Conservation (phyloP, 1,284 basidiomycete genomes). For the Amylostereum areolatum region DNA sequence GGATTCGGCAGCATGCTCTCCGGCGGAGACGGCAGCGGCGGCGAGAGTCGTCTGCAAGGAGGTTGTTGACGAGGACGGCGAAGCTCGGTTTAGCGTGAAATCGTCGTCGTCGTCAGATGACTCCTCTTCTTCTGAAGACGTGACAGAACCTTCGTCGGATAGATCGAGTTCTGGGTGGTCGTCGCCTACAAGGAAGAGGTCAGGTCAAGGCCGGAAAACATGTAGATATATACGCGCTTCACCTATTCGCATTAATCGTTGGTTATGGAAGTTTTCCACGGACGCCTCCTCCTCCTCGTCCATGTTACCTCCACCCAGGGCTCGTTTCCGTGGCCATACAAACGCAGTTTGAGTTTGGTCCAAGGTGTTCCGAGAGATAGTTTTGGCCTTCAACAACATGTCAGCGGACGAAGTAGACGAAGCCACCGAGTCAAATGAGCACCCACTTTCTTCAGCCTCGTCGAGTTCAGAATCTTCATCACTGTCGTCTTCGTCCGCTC, state of each 20-base stretch:
- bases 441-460: constrained; percentile 28
- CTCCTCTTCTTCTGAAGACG: constrained; percentile 27
- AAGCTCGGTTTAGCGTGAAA: constrained; percentile 23
- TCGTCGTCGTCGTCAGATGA: constrained; percentile 26
- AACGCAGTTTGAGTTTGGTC: constrained; percentile 62
- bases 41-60: constrained; percentile 35
- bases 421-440: constrained; percentile 7
- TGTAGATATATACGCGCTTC: constrained; percentile 7
- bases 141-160: constrained; percentile 52
- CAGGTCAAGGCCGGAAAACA: constrained; percentile 1
- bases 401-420: neutral
- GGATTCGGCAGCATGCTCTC: constrained; percentile 40
- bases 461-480: constrained; percentile 23
- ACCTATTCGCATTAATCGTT: constrained; percentile 70
- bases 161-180: constrained; percentile 50
- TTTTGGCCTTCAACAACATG: constrained; percentile 27
- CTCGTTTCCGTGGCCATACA: constrained; percentile 53
- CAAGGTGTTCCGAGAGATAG: constrained; percentile 43
- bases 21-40: constrained; percentile 26
- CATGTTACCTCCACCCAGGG: constrained; percentile 22
- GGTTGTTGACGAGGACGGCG: constrained; percentile 29
- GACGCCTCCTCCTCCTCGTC: constrained; percentile 60
- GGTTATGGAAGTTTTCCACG: constrained; percentile 55
- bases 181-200: constrained; percentile 40
- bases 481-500: constrained; percentile 24